Percentiles rank a stretch among this genome's conserved stretches.
phyloP scores from a whole-genome alignment of 345 rosid species.

The Turnera subulata region DNA sequence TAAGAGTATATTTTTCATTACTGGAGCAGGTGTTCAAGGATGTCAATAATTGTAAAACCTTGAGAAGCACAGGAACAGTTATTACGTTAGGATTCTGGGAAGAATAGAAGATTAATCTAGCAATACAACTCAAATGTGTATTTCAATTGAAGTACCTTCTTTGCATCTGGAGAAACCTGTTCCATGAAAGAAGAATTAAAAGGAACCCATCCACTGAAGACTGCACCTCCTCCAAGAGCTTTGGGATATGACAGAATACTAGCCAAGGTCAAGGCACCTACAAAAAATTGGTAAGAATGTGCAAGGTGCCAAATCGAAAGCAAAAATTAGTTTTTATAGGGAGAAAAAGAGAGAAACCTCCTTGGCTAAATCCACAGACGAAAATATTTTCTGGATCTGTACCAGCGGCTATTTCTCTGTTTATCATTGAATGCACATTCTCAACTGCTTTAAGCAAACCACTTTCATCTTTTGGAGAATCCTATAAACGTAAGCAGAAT shows the following conservation, averaged over 20 bases:
- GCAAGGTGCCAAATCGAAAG: background rate
- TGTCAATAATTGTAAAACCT: background rate
- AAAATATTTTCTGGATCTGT: slow-evolving; percentile 56
- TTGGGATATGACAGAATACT: slow-evolving; percentile 72
- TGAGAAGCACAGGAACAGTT: background rate
- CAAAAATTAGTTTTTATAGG: background rate
- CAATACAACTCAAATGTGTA: background rate
- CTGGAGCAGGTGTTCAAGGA: background rate
- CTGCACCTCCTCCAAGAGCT: slow-evolving; percentile 75
- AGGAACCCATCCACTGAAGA: slow-evolving; percentile 88
- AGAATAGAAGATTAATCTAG: background rate
- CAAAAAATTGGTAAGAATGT: slow-evolving; percentile 11
- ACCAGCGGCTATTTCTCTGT: slow-evolving; percentile 63
- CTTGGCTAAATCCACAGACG: slow-evolving; percentile 90
- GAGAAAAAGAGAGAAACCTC: slow-evolving; percentile 47
- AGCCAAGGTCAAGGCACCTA: slow-evolving; percentile 83
- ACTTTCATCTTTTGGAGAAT: slow-evolving; percentile 63
- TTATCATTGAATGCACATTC: slow-evolving; percentile 69
- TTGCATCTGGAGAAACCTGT: slow-evolving; percentile 51
- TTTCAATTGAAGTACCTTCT: slow-evolving; percentile 38
- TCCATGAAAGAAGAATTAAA: slow-evolving; percentile 49
- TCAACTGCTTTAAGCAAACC: slow-evolving; percentile 62
- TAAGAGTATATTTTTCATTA: background rate
- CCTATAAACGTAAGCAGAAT: slow-evolving; percentile 29
- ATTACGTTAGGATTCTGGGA: background rate